Evolutionary conservation across 768 basidiomycete genomes (phyloP), one percentile per base, ranked within the genome.

Genomic region (Termitomyces titanicus): DNA sequence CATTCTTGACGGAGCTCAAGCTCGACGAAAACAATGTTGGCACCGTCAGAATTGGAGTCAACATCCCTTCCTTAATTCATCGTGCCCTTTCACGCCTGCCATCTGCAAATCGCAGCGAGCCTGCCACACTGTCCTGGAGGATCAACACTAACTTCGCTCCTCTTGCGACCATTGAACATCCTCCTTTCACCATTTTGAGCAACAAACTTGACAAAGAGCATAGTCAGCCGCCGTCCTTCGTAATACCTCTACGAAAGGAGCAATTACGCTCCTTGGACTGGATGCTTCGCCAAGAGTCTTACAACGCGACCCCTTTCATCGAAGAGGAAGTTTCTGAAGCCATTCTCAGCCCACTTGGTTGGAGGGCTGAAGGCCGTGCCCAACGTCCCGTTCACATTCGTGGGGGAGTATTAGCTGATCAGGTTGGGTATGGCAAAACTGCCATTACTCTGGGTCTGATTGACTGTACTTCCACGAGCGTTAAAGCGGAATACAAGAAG

Each of bases 391-490:
- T 92, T 49, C 79, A 72, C 56, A 73, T 97, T 39, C 80, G 90
- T 52, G 94, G 95, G 17, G 94, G 95, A 11, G 94, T 97, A 46
- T 82, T 97, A 43, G 94, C 94, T 12, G 95, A 98, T 64, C 89
- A 95, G 73, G 95, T 98, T 57, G 95, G 95, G 48, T 98, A 98
- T 65, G 95, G 95, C 17, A 98, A 98, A 74, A 98, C 95, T 0
- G 94, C 94, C 20, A 95, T 97, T 60, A 94, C 92, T 2, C 79
- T 98, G 27, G 94, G 88, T 18, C 79, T 98, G 56, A 88, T 97
- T 58, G 89, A 93, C 63, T 86, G 86, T 64, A 77, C 85, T 20
- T 71, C 74, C 18, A 78, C 82, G 60, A 70, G 70, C 17, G 81
- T 87, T 47, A 70, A 74, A 52, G 74, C 79, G 57, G 88, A 89